Percentiles rank a stretch among this genome's conserved stretches.
These are phyloP conservation scores for Aspergillus tanneri DNA, from an alignment of 2,329 filamentous ascomycete genomes.

Conservation along the genomic window DNA sequence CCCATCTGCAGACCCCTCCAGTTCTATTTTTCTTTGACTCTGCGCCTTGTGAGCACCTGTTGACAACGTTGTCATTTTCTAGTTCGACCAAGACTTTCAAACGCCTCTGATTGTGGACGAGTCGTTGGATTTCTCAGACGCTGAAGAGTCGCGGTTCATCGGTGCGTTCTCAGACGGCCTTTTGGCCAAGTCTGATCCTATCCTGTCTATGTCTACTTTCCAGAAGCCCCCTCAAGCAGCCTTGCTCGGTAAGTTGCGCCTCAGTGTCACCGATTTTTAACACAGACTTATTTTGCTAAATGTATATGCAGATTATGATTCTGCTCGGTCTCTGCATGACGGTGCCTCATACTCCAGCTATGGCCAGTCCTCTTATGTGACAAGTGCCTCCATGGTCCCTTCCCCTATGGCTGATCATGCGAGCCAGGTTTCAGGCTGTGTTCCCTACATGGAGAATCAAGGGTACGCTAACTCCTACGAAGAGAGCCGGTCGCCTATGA, in stretches of 20 bases:
- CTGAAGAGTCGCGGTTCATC: slow-evolving; percentile 46
- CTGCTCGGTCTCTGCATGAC: slow-evolving; percentile 40
- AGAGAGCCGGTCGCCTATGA: slow-evolving; percentile 65
- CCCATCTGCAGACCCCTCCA: slow-evolving; percentile 17
- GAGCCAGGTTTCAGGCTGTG: slow-evolving; percentile 43
- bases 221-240: slow-evolving; percentile 71
- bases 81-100: slow-evolving; percentile 47
- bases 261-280: background rate
- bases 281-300: slow-evolving; percentile 8
- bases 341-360: slow-evolving; percentile 43
- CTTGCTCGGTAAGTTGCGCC: slow-evolving; percentile 70
- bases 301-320: slow-evolving; percentile 35
- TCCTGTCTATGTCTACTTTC: slow-evolving; percentile 79
- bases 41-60: slow-evolving; percentile 9
- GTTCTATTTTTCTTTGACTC: background rate
- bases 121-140: slow-evolving; percentile 46
- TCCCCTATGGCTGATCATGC: slow-evolving; percentile 43
- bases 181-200: slow-evolving; percentile 58
- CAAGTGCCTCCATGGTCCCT: slow-evolving; percentile 36
- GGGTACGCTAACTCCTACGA: slow-evolving; percentile 54
- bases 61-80: slow-evolving; percentile 17
- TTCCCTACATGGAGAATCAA: slow-evolving; percentile 39
- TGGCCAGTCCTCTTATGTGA: slow-evolving; percentile 41
- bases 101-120: slow-evolving; percentile 50
- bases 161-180: slow-evolving; percentile 52